phyloP scores from a whole-genome alignment of 2,329 filamentous ascomycete species.

The Magnaporthales sp. region DNA sequence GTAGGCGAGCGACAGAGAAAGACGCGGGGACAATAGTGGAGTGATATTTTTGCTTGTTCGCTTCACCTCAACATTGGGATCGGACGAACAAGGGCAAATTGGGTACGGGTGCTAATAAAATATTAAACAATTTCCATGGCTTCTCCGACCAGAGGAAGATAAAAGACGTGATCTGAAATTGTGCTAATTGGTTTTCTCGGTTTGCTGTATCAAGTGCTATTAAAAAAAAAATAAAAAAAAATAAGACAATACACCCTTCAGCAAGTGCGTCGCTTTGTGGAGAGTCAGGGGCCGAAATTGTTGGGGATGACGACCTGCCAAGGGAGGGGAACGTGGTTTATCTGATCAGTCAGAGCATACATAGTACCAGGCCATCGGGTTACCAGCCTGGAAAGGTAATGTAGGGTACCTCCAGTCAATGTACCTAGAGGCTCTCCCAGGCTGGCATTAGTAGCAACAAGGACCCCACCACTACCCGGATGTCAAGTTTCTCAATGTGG shows the following conservation, averaged over 20 bases:
- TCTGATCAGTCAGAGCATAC: neutral
- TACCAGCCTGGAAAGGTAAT: neutral
- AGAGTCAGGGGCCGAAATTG: neutral
- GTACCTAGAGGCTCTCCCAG: neutral
- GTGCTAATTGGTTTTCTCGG: neutral
- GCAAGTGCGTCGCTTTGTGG: neutral
- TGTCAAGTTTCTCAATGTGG: neutral
- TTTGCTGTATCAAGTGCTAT: neutral
- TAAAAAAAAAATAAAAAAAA: neutral
- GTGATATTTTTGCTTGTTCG: neutral
- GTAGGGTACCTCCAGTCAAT: neutral
- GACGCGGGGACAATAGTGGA: neutral
- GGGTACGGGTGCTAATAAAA: neutral
- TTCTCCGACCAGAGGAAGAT: neutral
- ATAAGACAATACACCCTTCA: neutral
- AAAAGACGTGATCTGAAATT: neutral
- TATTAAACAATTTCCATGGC: neutral
- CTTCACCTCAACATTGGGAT: neutral
- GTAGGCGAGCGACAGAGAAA: neutral
- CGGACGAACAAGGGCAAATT: neutral
- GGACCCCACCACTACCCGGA: neutral
- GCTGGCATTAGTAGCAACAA: neutral
- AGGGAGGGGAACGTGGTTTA: neutral
- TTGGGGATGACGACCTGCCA: constrained; percentile 2
- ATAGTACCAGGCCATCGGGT: neutral